Evolutionary conservation across 164 flowering plant genomes (phyloP), one percentile per base, ranked within the genome.

Genomic region (Brasenia schreberi): DNA sequence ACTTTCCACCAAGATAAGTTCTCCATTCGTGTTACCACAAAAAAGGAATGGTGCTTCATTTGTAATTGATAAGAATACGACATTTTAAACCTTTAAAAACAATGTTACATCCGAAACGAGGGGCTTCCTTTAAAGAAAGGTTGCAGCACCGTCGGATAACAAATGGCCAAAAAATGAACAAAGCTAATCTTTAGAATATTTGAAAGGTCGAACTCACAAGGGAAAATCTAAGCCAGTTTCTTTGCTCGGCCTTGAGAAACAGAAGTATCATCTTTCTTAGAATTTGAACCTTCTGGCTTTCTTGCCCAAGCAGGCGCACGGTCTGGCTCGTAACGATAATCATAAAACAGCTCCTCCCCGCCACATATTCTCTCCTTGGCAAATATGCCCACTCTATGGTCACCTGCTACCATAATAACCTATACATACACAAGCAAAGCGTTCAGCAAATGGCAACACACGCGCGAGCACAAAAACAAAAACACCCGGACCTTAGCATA

Each of bases 321-420:
- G 74, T 95, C 99, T 10, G 97, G 87, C 66, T 95, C 97, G 74
- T 95, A 95, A 16, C 97, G 89, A 64, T 95, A 95, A 74, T 95
- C 99, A 68, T 92, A 92, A 68, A 95, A 95, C 5, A 95, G 89
- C 75, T 95, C 99, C 69, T 92, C 99, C 58, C 99, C 99, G 5
- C 89, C 87, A 63, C 65, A 69, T 53, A 95, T 88, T 66, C 96
- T 74, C 69, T 95, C 97, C 74, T 92, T 95, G 60, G 99, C 99
- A 84, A 92, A 95, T 70, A 95, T 95, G 39, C 97, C 99, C 6
- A 95, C 97, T 67, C 99, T 79, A 72, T 95, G 99, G 77, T 95
- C 97, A 66, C 99, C 99, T 2, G 92, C 97, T 53, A 92, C 99
- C 97, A 92, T 92, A 39, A 95, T 87, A 17, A 95, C 99, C 99